A percentile compares a stretch with the other conserved stretches of the same genome.
phyloP scores from a whole-genome alignment of 75 land plant genomes.

The Azolla pinnata region DNA sequence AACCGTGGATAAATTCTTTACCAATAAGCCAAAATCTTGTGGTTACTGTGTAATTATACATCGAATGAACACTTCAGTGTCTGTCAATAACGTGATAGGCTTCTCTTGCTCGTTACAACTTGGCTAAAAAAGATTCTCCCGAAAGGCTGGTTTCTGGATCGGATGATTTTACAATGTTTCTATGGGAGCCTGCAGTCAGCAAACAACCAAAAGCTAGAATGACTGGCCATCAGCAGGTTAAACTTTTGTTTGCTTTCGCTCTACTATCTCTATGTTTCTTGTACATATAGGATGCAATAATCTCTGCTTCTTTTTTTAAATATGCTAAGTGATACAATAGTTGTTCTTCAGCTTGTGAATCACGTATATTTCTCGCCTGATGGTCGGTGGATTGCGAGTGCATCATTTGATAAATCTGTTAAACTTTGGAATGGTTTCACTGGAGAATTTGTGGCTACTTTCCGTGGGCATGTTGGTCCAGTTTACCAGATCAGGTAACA shows the following conservation, averaged over 20 bases:
- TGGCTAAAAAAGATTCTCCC: slow-evolving; percentile 71
- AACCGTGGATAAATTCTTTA: too few relatives aligned
- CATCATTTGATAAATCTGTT: slow-evolving; percentile 95
- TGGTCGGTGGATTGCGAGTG: slow-evolving; percentile 99
- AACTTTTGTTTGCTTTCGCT: neutral
- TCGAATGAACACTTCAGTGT: too few relatives aligned
- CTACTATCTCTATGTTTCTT: neutral
- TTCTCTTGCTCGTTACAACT: slow-evolving; percentile 65
- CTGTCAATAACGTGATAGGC: slow-evolving; percentile 34
- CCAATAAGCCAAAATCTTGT: too few relatives aligned
- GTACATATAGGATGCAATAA: neutral
- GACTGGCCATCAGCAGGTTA: slow-evolving; percentile 98
- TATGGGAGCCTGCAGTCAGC: slow-evolving; percentile 86
- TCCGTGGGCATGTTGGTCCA: slow-evolving; percentile 96
- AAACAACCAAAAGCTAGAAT: slow-evolving; percentile 89
- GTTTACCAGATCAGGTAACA: slow-evolving; percentile 94
- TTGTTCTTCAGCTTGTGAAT: slow-evolving; percentile 67
- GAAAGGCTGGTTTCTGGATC: slow-evolving; percentile 95
- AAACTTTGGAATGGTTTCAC: slow-evolving; percentile 95
- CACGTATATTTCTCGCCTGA: slow-evolving; percentile 99
- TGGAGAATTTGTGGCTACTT: slow-evolving; percentile 80
- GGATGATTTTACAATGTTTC: slow-evolving; percentile 96
- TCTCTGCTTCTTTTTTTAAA: neutral
- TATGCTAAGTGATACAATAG: neutral
- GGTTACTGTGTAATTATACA: too few relatives aligned